Evolutionary conservation across 495 filamentous ascomycete genomes (phyloP).

Genomic region (Darksidea phi): DNA sequence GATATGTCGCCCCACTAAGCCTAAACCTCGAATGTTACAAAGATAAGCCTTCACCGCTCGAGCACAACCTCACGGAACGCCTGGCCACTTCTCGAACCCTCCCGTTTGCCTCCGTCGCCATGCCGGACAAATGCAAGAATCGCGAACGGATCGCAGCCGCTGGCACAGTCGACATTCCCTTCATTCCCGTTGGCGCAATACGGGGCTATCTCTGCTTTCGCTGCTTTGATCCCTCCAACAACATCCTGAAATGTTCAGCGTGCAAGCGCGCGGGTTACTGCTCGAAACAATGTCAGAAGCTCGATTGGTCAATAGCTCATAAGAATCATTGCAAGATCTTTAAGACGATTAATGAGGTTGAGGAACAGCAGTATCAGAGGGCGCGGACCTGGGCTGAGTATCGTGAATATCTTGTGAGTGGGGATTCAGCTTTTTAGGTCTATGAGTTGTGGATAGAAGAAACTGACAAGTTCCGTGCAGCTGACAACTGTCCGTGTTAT

Average conservation of each 20-base stretch:
- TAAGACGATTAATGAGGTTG: conserved; percentile 11
- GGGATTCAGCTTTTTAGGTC: not conserved
- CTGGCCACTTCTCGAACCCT: too few relatives aligned
- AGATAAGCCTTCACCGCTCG: too few relatives aligned
- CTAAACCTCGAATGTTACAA: too few relatives aligned
- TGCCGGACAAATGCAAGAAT: conserved; percentile 21
- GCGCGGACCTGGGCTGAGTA: conserved; percentile 14
- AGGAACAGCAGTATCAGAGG: conserved; percentile 15
- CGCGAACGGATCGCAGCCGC: conserved; percentile 10
- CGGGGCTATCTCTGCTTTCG: conserved; percentile 21
- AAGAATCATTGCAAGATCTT: conserved; percentile 27
- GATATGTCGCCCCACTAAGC: too few relatives aligned
- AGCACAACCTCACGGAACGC: too few relatives aligned
- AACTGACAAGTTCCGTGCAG: not conserved
- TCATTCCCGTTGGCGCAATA: conserved; percentile 10
- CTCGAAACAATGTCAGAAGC: conserved; percentile 19
- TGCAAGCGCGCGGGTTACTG: conserved; percentile 21
- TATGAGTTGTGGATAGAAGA: not conserved
- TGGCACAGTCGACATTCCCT: conserved; percentile 11
- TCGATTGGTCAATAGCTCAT: conserved; percentile 17
- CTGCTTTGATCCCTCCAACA: conserved; percentile 12
- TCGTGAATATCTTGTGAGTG: conserved; percentile 3
- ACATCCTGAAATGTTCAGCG: conserved; percentile 14
- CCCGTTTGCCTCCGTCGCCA: not conserved
- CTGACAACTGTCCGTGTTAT: not conserved